Percentiles rank a stretch among this genome's conserved stretches.
Evolutionary conservation across 805 yeast species (phyloP).

Genomic region (Ogataea pini): DNA sequence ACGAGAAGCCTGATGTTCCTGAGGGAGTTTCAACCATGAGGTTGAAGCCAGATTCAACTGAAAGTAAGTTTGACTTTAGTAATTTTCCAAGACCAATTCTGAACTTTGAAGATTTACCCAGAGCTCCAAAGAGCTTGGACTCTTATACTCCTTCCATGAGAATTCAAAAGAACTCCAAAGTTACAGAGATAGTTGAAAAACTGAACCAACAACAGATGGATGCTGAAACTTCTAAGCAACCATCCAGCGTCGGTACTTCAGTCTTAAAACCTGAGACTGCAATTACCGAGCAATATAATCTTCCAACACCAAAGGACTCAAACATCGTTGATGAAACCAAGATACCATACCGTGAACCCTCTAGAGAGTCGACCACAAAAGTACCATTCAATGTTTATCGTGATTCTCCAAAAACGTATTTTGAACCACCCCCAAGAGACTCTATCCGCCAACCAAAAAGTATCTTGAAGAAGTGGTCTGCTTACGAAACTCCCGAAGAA

Average conservation of each 20-base stretch:
- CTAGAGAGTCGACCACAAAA: neutral
- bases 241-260: neutral
- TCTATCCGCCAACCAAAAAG: neutral
- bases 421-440: neutral
- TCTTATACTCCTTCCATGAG: neutral
- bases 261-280: neutral
- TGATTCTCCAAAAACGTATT: neutral
- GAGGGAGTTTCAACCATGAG: neutral
- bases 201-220: neutral
- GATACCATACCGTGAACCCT: neutral
- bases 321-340: neutral
- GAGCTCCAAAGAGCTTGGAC: slow-evolving; percentile 1
- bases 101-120: neutral
- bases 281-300: no score
- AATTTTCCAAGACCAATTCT: neutral
- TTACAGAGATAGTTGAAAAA: neutral
- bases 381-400: neutral
- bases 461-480: neutral
- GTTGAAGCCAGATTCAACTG: neutral
- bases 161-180: neutral
- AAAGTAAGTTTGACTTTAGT: neutral
- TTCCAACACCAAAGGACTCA: no score
- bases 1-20: neutral
- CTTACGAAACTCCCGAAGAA: neutral
- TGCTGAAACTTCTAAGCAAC: neutral